A percentile compares a stretch with the other conserved stretches of the same genome.
Evolutionary conservation across 2,329 filamentous ascomycete genomes (phyloP).

Genomic region (Exserohilum rostratum): DNA sequence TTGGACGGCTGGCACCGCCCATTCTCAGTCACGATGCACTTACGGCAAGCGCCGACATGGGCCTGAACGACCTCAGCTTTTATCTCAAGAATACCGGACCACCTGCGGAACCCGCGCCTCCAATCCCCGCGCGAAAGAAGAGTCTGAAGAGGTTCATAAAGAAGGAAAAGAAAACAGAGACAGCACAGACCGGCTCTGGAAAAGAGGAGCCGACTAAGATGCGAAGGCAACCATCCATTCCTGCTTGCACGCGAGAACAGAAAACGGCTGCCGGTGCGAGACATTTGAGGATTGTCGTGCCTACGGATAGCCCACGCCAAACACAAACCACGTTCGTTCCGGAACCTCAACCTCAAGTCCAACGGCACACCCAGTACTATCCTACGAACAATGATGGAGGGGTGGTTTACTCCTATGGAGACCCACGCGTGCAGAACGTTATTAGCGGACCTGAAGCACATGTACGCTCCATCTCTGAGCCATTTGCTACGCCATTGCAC

Average conservation of each 20-base stretch:
- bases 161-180: slow-evolving; percentile 31
- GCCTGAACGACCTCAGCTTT: slow-evolving; percentile 39
- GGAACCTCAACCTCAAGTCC: slow-evolving; percentile 2
- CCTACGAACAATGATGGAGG: slow-evolving; percentile 33
- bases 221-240: slow-evolving; percentile 21
- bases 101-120: slow-evolving; percentile 14
- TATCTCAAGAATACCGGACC: slow-evolving; percentile 43
- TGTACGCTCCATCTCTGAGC: slow-evolving; percentile 21
- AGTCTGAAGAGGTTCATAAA: slow-evolving; percentile 34
- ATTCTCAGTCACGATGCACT: slow-evolving; percentile 43
- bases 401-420: slow-evolving; percentile 33
- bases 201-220: slow-evolving; percentile 27
- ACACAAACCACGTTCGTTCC: slow-evolving; percentile 12
- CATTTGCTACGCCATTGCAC: slow-evolving; percentile 3
- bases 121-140: slow-evolving; percentile 20
- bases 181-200: slow-evolving; percentile 28
- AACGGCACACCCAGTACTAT: slow-evolving; percentile 18
- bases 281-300: slow-evolving; percentile 40
- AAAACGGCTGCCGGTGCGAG: slow-evolving; percentile 37
- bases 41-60: slow-evolving; percentile 31
- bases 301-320: slow-evolving; percentile 16
- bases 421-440: slow-evolving; percentile 24
- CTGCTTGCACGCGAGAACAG: slow-evolving; percentile 37
- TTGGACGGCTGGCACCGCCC: slow-evolving; percentile 39
- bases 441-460: slow-evolving; percentile 18